Conservation (phyloP, 1,139 yeast genomes). For the Geotrichum carabidarum region DNA sequence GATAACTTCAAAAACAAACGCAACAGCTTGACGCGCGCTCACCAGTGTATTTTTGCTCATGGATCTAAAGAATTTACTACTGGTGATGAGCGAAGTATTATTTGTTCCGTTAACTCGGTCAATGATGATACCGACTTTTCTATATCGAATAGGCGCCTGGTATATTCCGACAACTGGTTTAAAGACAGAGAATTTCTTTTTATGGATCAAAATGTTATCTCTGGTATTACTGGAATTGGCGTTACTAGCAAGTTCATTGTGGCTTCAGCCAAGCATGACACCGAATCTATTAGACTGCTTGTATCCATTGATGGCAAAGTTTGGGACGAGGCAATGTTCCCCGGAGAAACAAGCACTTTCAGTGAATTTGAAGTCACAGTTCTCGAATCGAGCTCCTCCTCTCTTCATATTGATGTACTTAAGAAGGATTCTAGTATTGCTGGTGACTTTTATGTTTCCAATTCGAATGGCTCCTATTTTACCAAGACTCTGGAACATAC, state of each 20-base stretch:
- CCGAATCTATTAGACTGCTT: constrained; percentile 42
- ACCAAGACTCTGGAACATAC: constrained; percentile 46
- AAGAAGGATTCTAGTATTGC: constrained; percentile 25
- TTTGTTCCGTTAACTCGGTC: constrained; percentile 46
- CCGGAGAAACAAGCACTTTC: constrained; percentile 38
- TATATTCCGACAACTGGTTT: constrained; percentile 54
- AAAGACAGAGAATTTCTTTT: constrained; percentile 37
- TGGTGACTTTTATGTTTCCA: constrained; percentile 52
- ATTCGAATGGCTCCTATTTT: constrained; percentile 58
- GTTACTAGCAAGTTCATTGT: constrained; percentile 52
- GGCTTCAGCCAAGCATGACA: constrained; percentile 39
- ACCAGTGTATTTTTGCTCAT: constrained; percentile 51
- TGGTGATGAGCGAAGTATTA: constrained; percentile 44
- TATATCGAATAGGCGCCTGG: constrained; percentile 42
- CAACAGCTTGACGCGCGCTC: constrained; percentile 33
- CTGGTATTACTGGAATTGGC: constrained; percentile 45
- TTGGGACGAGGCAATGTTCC: constrained; percentile 51
- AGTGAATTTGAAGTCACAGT: constrained; percentile 46
- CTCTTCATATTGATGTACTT: constrained; percentile 50
- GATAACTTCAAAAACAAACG: constrained; percentile 51
- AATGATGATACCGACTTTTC: constrained; percentile 43
- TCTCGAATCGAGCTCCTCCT: constrained; percentile 52
- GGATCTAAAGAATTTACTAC: constrained; percentile 41
- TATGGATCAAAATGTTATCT: constrained; percentile 31
- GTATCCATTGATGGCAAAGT: constrained; percentile 55